Evolutionary conservation across 1,284 basidiomycete genomes (phyloP).

Genomic region (Malassezia equina): DNA sequence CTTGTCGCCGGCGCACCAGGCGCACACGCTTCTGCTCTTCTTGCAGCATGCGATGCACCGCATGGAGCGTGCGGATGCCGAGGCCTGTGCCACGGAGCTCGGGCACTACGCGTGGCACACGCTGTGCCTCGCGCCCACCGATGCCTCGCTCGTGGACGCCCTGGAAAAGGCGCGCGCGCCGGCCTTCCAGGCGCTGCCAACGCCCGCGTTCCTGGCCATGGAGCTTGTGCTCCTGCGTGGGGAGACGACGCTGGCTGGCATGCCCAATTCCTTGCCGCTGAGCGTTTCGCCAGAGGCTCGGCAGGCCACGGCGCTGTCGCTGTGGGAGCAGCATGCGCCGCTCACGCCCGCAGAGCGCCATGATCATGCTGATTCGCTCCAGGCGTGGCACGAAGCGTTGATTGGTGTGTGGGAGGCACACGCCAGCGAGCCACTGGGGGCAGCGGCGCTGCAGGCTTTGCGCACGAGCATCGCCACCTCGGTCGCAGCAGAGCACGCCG

Average conservation of each 20-base stretch:
- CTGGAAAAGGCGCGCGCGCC: conserved; percentile 20
- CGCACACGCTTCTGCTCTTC: conserved; percentile 30
- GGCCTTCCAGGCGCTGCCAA: conserved; percentile 28
- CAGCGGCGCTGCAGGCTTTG: conserved; percentile 28
- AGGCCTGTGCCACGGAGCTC: background rate
- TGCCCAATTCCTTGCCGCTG: conserved; percentile 17
- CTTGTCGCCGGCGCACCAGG: conserved; percentile 27
- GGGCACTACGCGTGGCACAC: conserved; percentile 9
- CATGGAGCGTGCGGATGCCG: background rate
- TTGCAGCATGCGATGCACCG: conserved; percentile 22
- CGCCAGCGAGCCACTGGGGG: conserved; percentile 13
- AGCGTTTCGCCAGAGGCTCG: background rate
- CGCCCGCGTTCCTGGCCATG: conserved; percentile 23
- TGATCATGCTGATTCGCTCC: background rate
- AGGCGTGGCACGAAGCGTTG: conserved; percentile 6
- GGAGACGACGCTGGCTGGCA: conserved; percentile 14
- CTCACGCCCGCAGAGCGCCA: background rate
- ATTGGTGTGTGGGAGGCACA: conserved; percentile 1
- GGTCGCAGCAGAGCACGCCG: background rate
- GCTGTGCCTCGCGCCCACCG: conserved; percentile 2
- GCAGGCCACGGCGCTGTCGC: background rate
- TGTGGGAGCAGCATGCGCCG: background rate
- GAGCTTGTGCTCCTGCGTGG: conserved; percentile 22
- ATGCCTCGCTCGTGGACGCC: background rate
- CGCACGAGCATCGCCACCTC: conserved; percentile 24